Percentiles rank a stretch among this genome's conserved stretches.
Conservation (phyloP, 2,329 filamentous ascomycete genomes). For the Albifimbria verrucaria region DNA sequence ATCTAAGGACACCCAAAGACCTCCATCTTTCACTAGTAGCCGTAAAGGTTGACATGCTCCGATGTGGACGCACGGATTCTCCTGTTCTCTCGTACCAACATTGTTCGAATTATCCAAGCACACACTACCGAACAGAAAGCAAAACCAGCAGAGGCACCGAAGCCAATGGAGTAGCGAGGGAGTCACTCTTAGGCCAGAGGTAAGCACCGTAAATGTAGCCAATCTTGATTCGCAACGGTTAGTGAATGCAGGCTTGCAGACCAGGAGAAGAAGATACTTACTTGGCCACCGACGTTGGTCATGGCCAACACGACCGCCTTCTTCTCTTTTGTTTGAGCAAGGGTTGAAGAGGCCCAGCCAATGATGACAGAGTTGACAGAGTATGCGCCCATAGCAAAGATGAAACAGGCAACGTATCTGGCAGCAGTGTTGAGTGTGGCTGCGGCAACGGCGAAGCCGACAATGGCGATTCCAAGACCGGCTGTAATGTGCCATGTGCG, state of each 20-base stretch:
- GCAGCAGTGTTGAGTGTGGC: conserved; percentile 34
- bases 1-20: no score
- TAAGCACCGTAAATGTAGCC: conserved; percentile 50
- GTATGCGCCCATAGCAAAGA: conserved; percentile 39
- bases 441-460: conserved; percentile 38
- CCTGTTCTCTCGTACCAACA: conserved; percentile 39
- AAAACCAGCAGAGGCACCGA: conserved; percentile 42
- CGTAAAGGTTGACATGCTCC: conserved; percentile 34
- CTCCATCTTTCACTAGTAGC: conserved; percentile 28
- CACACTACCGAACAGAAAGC: conserved; percentile 31
- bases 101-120: conserved; percentile 39
- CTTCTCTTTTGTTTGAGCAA: conserved; percentile 46
- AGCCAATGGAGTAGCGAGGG: conserved; percentile 42
- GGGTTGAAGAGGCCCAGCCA: conserved; percentile 41
- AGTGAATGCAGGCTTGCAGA: no score
- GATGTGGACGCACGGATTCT: conserved; percentile 30
- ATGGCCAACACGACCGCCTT: conserved; percentile 44
- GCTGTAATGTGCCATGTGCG: conserved; percentile 47
- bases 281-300: conserved; percentile 43
- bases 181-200: conserved; percentile 43
- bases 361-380: conserved; percentile 44
- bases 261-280: not conserved
- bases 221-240: conserved; percentile 23
- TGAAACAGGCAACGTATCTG: conserved; percentile 39
- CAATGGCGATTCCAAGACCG: conserved; percentile 36